These are phyloP conservation scores for Eucalyptus albens DNA, from an alignment of 345 rosid species.

Conservation along the genomic window DNA sequence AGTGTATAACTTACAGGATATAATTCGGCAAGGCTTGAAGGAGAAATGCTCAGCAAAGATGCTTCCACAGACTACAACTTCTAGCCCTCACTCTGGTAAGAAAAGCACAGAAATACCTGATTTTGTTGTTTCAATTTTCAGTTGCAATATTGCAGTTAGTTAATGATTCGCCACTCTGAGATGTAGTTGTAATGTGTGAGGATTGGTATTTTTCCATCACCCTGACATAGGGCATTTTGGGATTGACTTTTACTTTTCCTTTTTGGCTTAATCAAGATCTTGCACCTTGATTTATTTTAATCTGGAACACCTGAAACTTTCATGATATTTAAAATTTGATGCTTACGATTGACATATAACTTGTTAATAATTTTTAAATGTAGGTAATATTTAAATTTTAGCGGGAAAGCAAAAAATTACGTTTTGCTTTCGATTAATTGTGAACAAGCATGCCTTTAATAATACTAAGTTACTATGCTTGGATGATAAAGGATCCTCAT, in stretches of 20 bases:
- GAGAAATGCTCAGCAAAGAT: constrained; percentile 63
- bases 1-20: constrained; percentile 25
- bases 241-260: neutral
- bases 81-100: constrained; percentile 52
- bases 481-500: neutral
- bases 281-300: neutral
- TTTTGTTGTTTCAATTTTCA: neutral
- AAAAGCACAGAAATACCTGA: neutral
- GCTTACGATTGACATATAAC: neutral
- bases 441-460: neutral
- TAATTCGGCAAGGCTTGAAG: constrained; percentile 47
- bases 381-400: neutral
- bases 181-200: neutral
- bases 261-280: neutral
- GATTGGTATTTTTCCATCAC: neutral
- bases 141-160: neutral
- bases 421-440: neutral
- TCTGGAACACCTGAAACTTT: neutral
- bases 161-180: neutral
- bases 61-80: constrained; percentile 28
- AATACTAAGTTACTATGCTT: neutral
- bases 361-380: neutral
- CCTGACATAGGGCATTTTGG: neutral
- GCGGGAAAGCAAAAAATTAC: neutral
- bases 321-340: neutral